Evolutionary conservation across 306 rosid genomes (phyloP), one percentile per base, ranked within the genome.

Genomic region (Spatholobus suberectus): DNA sequence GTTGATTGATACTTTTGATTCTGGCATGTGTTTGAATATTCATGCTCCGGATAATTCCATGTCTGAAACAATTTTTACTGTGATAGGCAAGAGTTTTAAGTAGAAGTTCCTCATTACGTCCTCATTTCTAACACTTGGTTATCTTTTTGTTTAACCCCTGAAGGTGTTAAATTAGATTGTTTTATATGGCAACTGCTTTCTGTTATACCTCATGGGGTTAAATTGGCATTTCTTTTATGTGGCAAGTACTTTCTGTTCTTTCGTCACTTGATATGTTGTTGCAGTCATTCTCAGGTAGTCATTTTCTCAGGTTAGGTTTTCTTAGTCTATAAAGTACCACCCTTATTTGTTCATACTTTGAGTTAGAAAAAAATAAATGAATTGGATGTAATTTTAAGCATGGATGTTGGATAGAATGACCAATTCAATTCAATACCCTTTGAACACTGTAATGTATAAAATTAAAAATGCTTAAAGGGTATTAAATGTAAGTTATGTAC

Each of bases 1-100:
- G 82, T 68, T 77, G 82, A 70, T 84, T 67, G 18, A 23, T 89
- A 77, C 46, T 52, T 46, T 71, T 75, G 82, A 82, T 63, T 81
- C 29, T 85, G 62, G 32, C 72, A 17, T 76, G 26, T 81, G 83
- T 82, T 77, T 79, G 78, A 63, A 15, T 67, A 41, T 69, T 78
- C 78, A 79, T 61, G 83, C 55, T 41, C 27, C 18, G 73, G 70
- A 72, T 62, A 76, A 43, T 46, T 70, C 34, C 49, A 24, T 78
- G 75, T 82, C 43, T 20, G 44, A 62, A 72, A 35, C 65, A 79
- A 2, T 46, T 80, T 79, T 40, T 46, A 43, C 0, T 41, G 67
- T 59, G 66, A 71, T 23, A 17, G 44, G 83, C 46, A 72, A 49
- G 46, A 8, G 29, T 37, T 82, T 51, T n/a, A 9, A 15, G 54